These are phyloP conservation scores for Alloteropsis semialata DNA, from an alignment of 176 grass and related monocot species.

Conservation along the genomic window DNA sequence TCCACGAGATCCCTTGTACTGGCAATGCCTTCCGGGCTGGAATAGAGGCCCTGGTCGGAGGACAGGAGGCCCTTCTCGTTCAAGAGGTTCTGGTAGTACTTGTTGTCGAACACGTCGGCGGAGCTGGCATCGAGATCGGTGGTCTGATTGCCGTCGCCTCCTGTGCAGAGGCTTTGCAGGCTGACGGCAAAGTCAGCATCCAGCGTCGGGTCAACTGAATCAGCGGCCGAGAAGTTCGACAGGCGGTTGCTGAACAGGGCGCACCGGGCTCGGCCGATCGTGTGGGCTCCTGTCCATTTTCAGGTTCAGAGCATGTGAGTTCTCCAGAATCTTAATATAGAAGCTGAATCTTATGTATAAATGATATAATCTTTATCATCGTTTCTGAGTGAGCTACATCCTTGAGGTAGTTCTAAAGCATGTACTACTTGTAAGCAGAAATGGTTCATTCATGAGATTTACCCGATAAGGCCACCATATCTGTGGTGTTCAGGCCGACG, in stretches of 20 bases:
- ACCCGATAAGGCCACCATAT: conserved; percentile 83
- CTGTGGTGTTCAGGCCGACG: conserved; percentile 73
- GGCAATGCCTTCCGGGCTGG: conserved; percentile 48
- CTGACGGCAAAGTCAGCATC: conserved; percentile 48
- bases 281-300: conserved; percentile 57
- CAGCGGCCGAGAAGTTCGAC: conserved; percentile 21
- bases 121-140: conserved; percentile 57
- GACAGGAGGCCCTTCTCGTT: conserved; percentile 59
- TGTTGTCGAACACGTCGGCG: conserved; percentile 64
- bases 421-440: too few relatives aligned
- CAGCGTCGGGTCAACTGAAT: conserved; percentile 49
- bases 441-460: not conserved
- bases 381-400: not conserved
- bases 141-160: conserved; percentile 67
- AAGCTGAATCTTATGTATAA: not conserved
- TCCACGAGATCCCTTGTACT: conserved; percentile 59
- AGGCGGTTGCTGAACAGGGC: conserved; percentile 48
- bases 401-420: too few relatives aligned
- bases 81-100: conserved; percentile 70
- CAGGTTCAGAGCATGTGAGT: not conserved
- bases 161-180: conserved; percentile 53
- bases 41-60: conserved; percentile 92
- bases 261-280: conserved; percentile 69
- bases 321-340: not conserved
- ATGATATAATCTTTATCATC: not conserved